These are phyloP conservation scores for Lentinus brumalis DNA, from an alignment of 768 basidiomycete species.

Conservation along the genomic window DNA sequence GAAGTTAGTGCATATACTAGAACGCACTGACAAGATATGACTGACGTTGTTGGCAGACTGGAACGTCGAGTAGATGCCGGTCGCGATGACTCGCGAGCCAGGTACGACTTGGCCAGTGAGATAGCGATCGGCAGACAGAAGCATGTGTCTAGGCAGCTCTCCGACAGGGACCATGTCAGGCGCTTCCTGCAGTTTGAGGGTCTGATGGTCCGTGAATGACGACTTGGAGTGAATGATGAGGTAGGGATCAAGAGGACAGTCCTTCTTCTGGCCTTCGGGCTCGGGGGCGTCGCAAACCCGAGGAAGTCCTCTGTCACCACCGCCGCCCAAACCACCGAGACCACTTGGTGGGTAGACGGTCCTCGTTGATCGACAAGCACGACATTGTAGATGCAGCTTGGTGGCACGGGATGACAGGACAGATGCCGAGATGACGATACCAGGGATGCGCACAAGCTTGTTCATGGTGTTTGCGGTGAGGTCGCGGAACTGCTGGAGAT, in stretches of 20 bases:
- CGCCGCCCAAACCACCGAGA: slow-evolving; percentile 84
- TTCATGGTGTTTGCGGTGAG: slow-evolving; percentile 94
- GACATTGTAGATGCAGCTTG: slow-evolving; percentile 90
- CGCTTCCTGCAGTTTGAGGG: slow-evolving; percentile 95
- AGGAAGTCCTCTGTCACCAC: slow-evolving; percentile 83
- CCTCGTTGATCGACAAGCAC: slow-evolving; percentile 82
- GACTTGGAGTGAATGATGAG: slow-evolving; percentile 94
- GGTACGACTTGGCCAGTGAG: slow-evolving; percentile 93
- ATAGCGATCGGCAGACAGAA: slow-evolving; percentile 88
- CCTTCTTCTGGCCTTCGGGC: slow-evolving; percentile 83
- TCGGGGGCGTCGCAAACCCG: slow-evolving; percentile 83
- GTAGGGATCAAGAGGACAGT: slow-evolving; percentile 96
- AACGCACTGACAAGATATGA: slow-evolving; percentile 10
- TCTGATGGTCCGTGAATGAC: slow-evolving; percentile 93
- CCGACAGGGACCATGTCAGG: slow-evolving; percentile 99
- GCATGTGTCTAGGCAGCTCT: slow-evolving; percentile 94
- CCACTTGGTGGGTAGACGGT: slow-evolving; percentile 76
- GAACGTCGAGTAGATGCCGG: slow-evolving; percentile 97
- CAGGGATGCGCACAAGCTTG: slow-evolving; percentile 93
- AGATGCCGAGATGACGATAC: slow-evolving; percentile 97
- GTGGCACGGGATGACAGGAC: slow-evolving; percentile 92
- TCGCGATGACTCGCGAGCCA: slow-evolving; percentile 92
- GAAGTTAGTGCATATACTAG: background rate
- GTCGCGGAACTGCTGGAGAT: slow-evolving; percentile 92
- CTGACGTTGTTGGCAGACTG: slow-evolving; percentile 83